phyloP scores from a whole-genome alignment of 2,329 filamentous ascomycete genomes.

The Arthrobotrys conoides region DNA sequence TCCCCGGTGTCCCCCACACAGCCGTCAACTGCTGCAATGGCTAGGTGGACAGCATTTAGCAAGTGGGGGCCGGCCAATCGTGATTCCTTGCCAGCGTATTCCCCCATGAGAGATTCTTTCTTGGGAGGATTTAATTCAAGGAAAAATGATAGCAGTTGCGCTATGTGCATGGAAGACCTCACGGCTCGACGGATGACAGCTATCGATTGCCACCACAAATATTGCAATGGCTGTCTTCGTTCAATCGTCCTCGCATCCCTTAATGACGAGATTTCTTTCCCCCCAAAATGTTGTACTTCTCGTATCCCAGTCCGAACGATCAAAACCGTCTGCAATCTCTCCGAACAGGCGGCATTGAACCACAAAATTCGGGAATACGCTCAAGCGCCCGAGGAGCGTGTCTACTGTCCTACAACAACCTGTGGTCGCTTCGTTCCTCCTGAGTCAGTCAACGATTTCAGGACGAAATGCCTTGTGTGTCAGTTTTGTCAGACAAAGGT shows the following conservation, averaged over 20 bases:
- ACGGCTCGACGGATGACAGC: constrained; percentile 43
- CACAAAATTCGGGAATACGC: constrained; percentile 59
- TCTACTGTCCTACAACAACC: constrained; percentile 44
- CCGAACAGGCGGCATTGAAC: constrained; percentile 50
- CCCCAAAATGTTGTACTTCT: constrained; percentile 57
- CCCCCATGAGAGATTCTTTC: constrained; percentile 59
- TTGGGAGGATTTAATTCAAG: constrained; percentile 21
- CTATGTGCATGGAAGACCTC: constrained; percentile 59
- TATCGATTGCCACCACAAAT: constrained; percentile 53
- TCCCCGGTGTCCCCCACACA: constrained; percentile 57
- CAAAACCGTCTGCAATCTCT: constrained; percentile 47
- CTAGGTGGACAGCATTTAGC: constrained; percentile 56
- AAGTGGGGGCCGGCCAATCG: constrained; percentile 54
- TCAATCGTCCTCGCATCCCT: constrained; percentile 50
- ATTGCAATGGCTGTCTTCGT: constrained; percentile 53
- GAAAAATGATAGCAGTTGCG: constrained; percentile 49
- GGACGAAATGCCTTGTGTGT: constrained; percentile 54
- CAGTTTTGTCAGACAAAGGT: constrained; percentile 57
- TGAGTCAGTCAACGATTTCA: constrained; percentile 55
- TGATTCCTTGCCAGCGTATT: constrained; percentile 55
- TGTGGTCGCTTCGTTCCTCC: constrained; percentile 51
- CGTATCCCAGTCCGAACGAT: constrained; percentile 48
- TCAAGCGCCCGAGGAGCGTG: constrained; percentile 41
- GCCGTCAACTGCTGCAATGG: constrained; percentile 51
- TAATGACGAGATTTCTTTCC: constrained; percentile 58